Base-by-base conservation (phyloP, 805 yeast species). In the Wickerhamomyces tratensis region DNA sequence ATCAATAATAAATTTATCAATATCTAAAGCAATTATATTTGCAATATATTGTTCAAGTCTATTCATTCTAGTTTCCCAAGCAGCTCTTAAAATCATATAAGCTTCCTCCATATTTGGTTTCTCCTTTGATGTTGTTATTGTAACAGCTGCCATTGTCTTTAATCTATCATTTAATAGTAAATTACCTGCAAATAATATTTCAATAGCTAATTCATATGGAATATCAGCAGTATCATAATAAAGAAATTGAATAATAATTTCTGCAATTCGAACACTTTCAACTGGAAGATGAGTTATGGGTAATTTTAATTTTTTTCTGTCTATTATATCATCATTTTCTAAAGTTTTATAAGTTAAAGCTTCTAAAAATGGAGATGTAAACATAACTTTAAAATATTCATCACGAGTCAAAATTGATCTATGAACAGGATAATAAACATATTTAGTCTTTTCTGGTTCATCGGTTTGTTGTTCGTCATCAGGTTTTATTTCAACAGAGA, bases 61-160 rank as follows among this genome's bases (percentile, higher is more conserved):
- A 43, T 77, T 82, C 39, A 82, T 64, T 34, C 81, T 63, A 1
- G 83, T 73, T 14, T 70, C 72, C 93, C 94, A 85, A 0, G 82
- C 78, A 1, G 81, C 72, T 41, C 77, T 61, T 25, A 85, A 58
- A 13, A 82, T 62, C 27, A 80, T 84, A 53, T 67, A 82, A 0
- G 77, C 62, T 20, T 74, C 62, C 43, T 66, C 63, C 4, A 47
- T 38, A 1, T 55, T 48, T 12, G 61, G 52, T n/a, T 49, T 40
- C 13, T 53, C 55, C n/a, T 54, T 41, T 0, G 59, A 44, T 14
- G 64, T 65, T 0, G 68, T 63, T 12, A 67, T 55, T 0, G 60
- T 50, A 4, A 65, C 64, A 0, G 86, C 79, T 36, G 86, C 79
- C 65, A 78, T 65, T 2, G 79, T 71, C 57, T 82, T 82, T 42